These are phyloP conservation scores for Plasmodium blacklocki DNA, from an alignment of 169 alveolate species.

Conservation along the genomic window DNA sequence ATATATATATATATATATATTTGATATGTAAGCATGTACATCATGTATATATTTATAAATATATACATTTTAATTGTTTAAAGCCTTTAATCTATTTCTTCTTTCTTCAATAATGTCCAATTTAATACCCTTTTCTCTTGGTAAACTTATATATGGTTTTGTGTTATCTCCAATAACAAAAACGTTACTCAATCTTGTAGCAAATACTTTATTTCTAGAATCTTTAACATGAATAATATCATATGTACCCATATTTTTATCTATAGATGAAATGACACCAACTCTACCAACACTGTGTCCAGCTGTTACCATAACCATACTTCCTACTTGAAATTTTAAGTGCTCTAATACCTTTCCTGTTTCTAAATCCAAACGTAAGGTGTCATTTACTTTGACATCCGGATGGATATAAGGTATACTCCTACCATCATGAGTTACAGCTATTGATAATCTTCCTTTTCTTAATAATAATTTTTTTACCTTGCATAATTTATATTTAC, in stretches of 20 bases:
- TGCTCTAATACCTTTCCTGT: slow-evolving; percentile 96
- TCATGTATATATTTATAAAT: no score
- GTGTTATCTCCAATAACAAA: slow-evolving; percentile 97
- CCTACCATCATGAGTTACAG: slow-evolving; percentile 99
- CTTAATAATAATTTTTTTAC: slow-evolving; percentile 95
- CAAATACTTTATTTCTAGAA: slow-evolving; percentile 94
- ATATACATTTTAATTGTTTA: slow-evolving; percentile 24
- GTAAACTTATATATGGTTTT: slow-evolving; percentile 94
- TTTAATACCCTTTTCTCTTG: slow-evolving; percentile 95
- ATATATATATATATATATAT: no score
- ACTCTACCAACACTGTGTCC: slow-evolving; percentile 99
- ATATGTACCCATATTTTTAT: slow-evolving; percentile 97
- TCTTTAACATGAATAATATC: slow-evolving; percentile 97
- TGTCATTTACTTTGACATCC: slow-evolving; percentile 97
- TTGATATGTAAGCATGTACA: no score
- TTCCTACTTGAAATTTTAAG: slow-evolving; percentile 96
- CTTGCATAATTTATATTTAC: slow-evolving; percentile 95
- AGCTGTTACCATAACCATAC: slow-evolving; percentile 95
- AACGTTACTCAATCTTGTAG: slow-evolving; percentile 97
- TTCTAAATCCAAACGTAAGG: slow-evolving; percentile 95
- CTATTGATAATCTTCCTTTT: slow-evolving; percentile 96
- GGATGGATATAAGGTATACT: slow-evolving; percentile 99
- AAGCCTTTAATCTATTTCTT: slow-evolving; percentile 84
- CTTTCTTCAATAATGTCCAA: slow-evolving; percentile 93
- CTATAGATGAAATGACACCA: slow-evolving; percentile 96